Evolutionary conservation across 345 rosid genomes (phyloP), one percentile per base, ranked within the genome.

Genomic region (Syzygium oleosum): DNA sequence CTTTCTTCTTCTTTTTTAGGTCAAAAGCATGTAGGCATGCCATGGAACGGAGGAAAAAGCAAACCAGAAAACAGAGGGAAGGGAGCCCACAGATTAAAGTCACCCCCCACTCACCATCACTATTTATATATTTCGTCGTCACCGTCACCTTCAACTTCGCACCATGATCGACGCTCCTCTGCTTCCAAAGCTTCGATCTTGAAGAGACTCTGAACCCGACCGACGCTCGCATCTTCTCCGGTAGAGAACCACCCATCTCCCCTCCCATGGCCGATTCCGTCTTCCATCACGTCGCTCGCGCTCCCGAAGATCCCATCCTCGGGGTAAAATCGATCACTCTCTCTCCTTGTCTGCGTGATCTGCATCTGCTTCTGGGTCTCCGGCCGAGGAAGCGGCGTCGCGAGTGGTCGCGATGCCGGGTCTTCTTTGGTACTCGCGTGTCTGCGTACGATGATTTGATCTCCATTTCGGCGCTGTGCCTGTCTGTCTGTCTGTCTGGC

Each of bases 281-380:
- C 88, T 95, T 96, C 92, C 87, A 93, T 84, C 96, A 94, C 91
- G 93, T 97, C 34, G 94, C 92, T 90, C 96, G 91, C 87, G 99
- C 93, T 87, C 99, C 99, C 25, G 99, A 95, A 89, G 99, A 97
- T 94, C 95, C 98, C 52, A 97, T 94, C 88, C 97, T 97, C 85
- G 99, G 97, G 91, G 97, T 96, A 92, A 25, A 14, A 22, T 68
- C 52, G 10, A 53, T 51, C 61, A 21, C 49, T 58, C 34, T 3
- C 31, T 29, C 19, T 54, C 41, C 73, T 41, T 54, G 3, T 43
- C 52, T 15, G 43, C 19, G 53, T 4, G 85, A 52, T 78, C 46
- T 55, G 27, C 17, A 12, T 16, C 43, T 55, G 85, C 6, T 13
- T 9, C 51, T 22, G 10, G 46, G 17, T n/a, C 54, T 38, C 68